phyloP scores from a whole-genome alignment of 2,329 filamentous ascomycete genomes.

The Emergomyces africanus region DNA sequence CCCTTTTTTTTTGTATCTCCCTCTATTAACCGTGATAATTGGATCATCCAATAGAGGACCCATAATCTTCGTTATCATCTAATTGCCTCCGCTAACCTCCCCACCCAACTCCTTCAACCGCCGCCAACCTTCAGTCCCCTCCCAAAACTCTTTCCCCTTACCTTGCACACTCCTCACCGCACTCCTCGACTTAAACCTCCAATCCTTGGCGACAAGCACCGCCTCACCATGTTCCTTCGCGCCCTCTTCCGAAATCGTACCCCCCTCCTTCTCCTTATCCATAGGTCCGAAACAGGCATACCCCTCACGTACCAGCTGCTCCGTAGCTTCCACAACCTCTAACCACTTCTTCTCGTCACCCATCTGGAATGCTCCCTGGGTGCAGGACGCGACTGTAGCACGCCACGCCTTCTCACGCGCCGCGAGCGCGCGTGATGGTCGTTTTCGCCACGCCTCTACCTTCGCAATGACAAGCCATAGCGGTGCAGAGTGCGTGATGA shows the following conservation, averaged over 20 bases:
- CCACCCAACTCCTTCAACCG: constrained; percentile 26
- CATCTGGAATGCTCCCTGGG: constrained; percentile 33
- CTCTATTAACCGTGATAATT: neutral
- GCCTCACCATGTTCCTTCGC: constrained; percentile 29
- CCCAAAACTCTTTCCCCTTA: constrained; percentile 70
- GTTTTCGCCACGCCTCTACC: constrained; percentile 59
- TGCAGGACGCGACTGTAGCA: constrained; percentile 41
- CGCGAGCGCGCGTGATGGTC: constrained; percentile 60
- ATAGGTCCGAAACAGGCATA: constrained; percentile 66
- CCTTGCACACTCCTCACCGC: constrained; percentile 75
- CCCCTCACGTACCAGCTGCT: constrained; percentile 60
- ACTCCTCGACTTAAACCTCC: constrained; percentile 79
- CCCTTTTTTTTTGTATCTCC: neutral
- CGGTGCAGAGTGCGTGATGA: constrained; percentile 67
- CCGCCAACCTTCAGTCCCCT: constrained; percentile 44
- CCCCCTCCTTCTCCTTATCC: constrained; percentile 40
- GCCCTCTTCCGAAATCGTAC: constrained; percentile 25
- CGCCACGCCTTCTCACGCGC: constrained; percentile 88
- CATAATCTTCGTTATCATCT: neutral
- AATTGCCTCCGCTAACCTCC: constrained; percentile 21
- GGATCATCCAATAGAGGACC: neutral
- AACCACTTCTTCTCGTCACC: constrained; percentile 56
- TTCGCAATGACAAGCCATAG: constrained; percentile 66
- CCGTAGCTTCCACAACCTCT: constrained; percentile 61
- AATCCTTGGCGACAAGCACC: constrained; percentile 59